Evolutionary conservation across 1,139 yeast species (phyloP).

Genomic region (Saccharomyces hybrid): DNA sequence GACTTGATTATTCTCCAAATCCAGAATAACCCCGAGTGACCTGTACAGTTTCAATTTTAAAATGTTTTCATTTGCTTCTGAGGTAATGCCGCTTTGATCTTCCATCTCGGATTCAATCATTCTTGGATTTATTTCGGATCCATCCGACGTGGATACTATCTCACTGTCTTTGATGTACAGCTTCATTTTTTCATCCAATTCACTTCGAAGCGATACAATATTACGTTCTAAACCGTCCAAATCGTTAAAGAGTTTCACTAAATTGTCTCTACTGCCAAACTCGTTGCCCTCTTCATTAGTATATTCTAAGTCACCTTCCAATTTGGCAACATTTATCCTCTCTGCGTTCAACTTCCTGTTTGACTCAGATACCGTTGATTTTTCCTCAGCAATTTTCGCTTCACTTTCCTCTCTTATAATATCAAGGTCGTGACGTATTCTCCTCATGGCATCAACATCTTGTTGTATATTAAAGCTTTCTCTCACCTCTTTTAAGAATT

Average conservation of each 20-base stretch:
- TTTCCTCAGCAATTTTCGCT: conserved; percentile 10
- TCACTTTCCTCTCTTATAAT: conserved; percentile 9
- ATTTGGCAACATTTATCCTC: conserved; percentile 6
- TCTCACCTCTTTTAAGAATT: conserved; percentile 20
- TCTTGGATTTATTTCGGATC: conserved; percentile 4
- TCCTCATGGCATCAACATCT: conserved; percentile 16
- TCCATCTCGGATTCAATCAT: conserved; percentile 10
- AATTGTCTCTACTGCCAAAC: conserved; percentile 12
- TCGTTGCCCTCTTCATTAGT: conserved; percentile 14
- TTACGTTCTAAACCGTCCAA: conserved; percentile 18
- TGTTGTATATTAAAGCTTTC: conserved; percentile 21
- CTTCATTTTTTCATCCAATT: conserved; percentile 17
- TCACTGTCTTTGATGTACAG: conserved; percentile 6
- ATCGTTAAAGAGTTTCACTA: conserved; percentile 16
- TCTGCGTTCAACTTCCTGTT: conserved; percentile 7
- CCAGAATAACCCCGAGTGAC: conserved; percentile 26
- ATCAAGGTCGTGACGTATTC: conserved; percentile 13
- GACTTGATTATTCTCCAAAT: conserved; percentile 22
- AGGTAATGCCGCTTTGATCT: conserved; percentile 3
- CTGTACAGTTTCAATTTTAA: conserved; percentile 27
- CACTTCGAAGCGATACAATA: conserved; percentile 11
- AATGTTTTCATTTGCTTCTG: conserved; percentile 18
- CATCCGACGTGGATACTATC: conserved; percentile 7
- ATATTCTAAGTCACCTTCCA: conserved; percentile 9
- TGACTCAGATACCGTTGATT: conserved; percentile 9